phyloP scores from a whole-genome alignment of 768 basidiomycete species.

The Pleurotus platypus region DNA sequence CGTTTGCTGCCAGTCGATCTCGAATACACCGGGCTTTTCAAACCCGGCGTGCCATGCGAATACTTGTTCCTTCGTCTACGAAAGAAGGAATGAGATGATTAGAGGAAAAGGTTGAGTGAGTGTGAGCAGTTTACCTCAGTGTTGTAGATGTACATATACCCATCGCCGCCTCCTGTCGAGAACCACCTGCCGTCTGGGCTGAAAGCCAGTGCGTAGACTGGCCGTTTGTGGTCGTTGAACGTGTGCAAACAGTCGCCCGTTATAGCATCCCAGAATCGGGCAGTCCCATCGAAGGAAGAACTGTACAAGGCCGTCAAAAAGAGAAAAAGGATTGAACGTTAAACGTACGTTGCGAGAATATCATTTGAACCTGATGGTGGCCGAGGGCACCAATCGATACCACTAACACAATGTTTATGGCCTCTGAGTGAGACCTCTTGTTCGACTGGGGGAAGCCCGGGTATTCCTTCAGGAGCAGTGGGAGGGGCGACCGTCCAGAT shows the following conservation, averaged over 20 bases:
- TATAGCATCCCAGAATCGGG: conserved; percentile 79
- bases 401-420: conserved; percentile 63
- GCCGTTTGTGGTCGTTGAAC: conserved; percentile 67
- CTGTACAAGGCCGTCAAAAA: conserved; percentile 29
- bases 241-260: conserved; percentile 72
- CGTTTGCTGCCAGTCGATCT: conserved; percentile 68
- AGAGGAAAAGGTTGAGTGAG: too few species aligned
- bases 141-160: conserved; percentile 69
- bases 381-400: conserved; percentile 66
- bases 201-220: conserved; percentile 73
- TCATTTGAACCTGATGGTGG: conserved; percentile 48
- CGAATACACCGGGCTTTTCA: conserved; percentile 66
- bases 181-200: conserved; percentile 71
- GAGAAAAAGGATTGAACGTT: conserved; percentile 2
- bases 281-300: conserved; percentile 77
- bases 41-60: conserved; percentile 65
- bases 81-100: too few species aligned
- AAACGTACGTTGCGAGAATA: conserved; percentile 66
- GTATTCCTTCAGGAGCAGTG: conserved; percentile 32
- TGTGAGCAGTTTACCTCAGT: conserved; percentile 43
- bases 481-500: conserved; percentile 63
- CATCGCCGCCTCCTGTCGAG: conserved; percentile 79
- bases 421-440: conserved; percentile 50
- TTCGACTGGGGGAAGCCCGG: conserved; percentile 34
- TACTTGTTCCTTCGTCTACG: conserved; percentile 34